Percentiles rank a stretch among this genome's conserved stretches.
These are phyloP conservation scores for Fusarium humuli DNA, from an alignment of 2,329 filamentous ascomycete species.

Conservation along the genomic window DNA sequence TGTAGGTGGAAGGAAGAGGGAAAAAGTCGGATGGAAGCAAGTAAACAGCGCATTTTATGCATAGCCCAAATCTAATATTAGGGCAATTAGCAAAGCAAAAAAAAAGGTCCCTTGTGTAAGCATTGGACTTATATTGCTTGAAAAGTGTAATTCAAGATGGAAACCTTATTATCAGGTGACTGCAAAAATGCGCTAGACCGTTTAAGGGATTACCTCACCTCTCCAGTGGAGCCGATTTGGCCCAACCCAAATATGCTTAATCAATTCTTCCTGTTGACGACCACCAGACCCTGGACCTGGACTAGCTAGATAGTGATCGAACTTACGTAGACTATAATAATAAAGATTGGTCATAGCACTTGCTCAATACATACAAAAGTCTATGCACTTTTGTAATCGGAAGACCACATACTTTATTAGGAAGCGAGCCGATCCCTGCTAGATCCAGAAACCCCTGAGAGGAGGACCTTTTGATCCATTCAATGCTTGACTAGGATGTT, in stretches of 20 bases:
- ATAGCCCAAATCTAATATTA: too few relatives aligned
- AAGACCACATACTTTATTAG: background rate
- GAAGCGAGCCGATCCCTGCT: slow-evolving; percentile 1
- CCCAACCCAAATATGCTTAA: background rate
- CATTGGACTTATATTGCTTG: too few relatives aligned
- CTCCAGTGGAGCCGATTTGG: background rate
- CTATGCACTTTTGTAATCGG: background rate
- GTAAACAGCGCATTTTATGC: too few relatives aligned
- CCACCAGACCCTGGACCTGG: background rate
- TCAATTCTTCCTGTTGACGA: background rate
- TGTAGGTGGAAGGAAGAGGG: too few relatives aligned
- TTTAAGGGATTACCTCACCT: background rate
- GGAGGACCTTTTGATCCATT: slow-evolving; percentile 1
- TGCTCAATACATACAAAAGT: background rate
- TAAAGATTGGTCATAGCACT: background rate
- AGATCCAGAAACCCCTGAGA: background rate
- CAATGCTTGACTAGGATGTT: background rate
- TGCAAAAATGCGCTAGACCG: background rate
- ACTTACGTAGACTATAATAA: background rate
- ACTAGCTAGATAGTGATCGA: background rate
- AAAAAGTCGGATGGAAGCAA: too few relatives aligned
- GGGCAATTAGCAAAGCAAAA: too few relatives aligned
- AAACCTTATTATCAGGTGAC: background rate
- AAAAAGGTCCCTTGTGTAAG: too few relatives aligned
- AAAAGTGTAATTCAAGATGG: too few relatives aligned